Evolutionary conservation across 2,329 filamentous ascomycete species (phyloP).

Genomic region (Hymenoscyphus repandus): DNA sequence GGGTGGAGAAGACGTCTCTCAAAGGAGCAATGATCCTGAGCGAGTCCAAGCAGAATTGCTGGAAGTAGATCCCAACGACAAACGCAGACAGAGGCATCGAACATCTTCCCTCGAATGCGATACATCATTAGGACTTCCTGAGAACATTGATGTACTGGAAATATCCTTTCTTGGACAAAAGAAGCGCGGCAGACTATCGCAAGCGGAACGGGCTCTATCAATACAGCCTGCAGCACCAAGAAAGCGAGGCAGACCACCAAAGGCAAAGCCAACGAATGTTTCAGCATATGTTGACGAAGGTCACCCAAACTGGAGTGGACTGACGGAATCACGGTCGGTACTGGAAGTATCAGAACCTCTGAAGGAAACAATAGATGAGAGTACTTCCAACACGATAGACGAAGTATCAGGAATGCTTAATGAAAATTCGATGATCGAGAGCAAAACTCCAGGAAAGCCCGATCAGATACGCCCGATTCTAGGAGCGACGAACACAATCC

Average conservation of each 20-base stretch:
- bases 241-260: neutral
- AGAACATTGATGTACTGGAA: conserved; percentile 3
- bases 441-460: too few relatives aligned
- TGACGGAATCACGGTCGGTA: too few relatives aligned
- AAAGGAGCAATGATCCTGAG: neutral
- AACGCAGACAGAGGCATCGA: conserved; percentile 40
- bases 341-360: too few relatives aligned
- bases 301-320: neutral
- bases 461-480: too few relatives aligned
- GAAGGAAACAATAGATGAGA: too few relatives aligned
- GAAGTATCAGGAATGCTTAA: too few relatives aligned
- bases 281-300: neutral
- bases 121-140: neutral
- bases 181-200: too few relatives aligned
- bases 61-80: conserved; percentile 30
- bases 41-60: conserved; percentile 16
- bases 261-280: neutral
- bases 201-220: too few relatives aligned
- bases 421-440: too few relatives aligned
- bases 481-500: neutral
- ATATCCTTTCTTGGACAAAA: neutral
- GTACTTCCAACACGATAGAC: too few relatives aligned
- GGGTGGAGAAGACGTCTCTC: neutral
- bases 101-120: conserved; percentile 30
- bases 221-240: neutral